phyloP scores from a whole-genome alignment of 805 yeast genomes.

The Metschnikowia vanudenii region DNA sequence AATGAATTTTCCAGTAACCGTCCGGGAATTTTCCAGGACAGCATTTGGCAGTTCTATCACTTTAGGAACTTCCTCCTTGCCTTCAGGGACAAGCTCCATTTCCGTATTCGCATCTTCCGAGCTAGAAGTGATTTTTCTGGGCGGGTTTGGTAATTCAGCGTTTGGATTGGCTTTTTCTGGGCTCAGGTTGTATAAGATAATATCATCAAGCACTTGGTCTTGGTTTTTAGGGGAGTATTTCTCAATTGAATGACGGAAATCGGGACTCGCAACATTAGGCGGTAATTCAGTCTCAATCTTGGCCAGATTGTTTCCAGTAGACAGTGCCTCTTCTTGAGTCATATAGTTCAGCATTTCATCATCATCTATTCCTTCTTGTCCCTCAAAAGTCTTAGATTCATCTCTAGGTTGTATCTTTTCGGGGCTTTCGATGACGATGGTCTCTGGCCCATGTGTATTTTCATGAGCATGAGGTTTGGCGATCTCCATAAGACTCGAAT shows the following conservation, averaged over 20 bases:
- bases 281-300: no score
- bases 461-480: not conserved
- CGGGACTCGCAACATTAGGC: no score
- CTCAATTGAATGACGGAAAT: no score
- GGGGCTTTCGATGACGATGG: conserved; percentile 4
- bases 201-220: not conserved
- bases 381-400: no score
- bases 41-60: not conserved
- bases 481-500: conserved; percentile 8
- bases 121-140: not conserved
- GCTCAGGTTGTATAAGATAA: not conserved
- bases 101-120: not conserved
- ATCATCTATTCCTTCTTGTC: not conserved
- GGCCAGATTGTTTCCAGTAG: no score
- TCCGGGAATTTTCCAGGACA: not conserved
- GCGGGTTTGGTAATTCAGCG: not conserved
- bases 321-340: not conserved
- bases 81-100: not conserved
- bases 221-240: not conserved
- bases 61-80: not conserved
- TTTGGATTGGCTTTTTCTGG: not conserved
- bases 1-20: no score
- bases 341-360: not conserved
- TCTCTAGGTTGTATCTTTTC: not conserved
- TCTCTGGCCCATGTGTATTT: not conserved